Percentiles rank a stretch among this genome's conserved stretches.
phyloP scores from a whole-genome alignment of 345 rosid genomes.

The Clausena lansium region DNA sequence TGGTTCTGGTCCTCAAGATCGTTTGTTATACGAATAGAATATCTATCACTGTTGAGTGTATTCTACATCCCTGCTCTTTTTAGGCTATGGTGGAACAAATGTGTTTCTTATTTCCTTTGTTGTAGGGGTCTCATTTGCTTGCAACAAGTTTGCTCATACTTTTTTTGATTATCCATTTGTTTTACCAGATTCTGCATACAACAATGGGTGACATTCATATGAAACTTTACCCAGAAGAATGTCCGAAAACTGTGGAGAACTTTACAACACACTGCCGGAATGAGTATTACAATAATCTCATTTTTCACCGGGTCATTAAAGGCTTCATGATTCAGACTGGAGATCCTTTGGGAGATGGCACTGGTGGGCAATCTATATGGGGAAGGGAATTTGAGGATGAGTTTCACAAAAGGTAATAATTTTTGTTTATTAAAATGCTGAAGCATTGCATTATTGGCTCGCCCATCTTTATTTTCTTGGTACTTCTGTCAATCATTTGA shows the following conservation, averaged over 20 bases:
- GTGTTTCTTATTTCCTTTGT: not conserved
- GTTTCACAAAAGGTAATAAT: slow-evolving; percentile 87
- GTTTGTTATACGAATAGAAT: not conserved
- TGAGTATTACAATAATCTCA: slow-evolving; percentile 94
- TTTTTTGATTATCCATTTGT: slow-evolving; percentile 2
- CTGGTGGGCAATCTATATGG: slow-evolving; percentile 99
- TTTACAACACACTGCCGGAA: slow-evolving; percentile 93
- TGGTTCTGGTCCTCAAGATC: not conserved
- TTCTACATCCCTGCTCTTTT: not conserved
- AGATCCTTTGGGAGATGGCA: slow-evolving; percentile 98
- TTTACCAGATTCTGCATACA: slow-evolving; percentile 74
- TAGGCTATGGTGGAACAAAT: not conserved
- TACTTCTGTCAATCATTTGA: slow-evolving; percentile 1
- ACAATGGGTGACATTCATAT: slow-evolving; percentile 93
- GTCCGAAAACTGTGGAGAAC: slow-evolving; percentile 98
- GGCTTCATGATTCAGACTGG: slow-evolving; percentile 99
- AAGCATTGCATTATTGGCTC: not conserved
- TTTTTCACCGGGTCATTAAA: slow-evolving; percentile 91
- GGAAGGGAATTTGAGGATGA: slow-evolving; percentile 99
- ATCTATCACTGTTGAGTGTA: not conserved
- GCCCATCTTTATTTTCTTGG: not conserved
- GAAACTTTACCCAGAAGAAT: slow-evolving; percentile 95
- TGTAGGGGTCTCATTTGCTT: not conserved
- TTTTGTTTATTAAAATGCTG: slow-evolving; percentile 6
- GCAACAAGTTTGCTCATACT: not conserved